A percentile compares a stretch with the other conserved stretches of the same genome.
Evolutionary conservation across 805 yeast genomes (phyloP).

Genomic region (Brettanomyces custersianus): DNA sequence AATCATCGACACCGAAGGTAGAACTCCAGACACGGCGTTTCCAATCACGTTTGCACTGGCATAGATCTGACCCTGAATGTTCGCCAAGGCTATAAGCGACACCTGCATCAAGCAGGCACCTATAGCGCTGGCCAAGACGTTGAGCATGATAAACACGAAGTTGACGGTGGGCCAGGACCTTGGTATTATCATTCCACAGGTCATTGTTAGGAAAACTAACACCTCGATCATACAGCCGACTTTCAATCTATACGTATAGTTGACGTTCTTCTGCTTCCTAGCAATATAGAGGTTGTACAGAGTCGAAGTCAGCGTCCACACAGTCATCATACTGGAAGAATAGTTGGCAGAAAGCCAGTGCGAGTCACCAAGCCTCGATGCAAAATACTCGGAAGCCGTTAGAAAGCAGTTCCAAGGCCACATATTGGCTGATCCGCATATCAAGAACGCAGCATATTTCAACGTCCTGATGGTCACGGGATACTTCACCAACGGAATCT

Average conservation of each 20-base stretch:
- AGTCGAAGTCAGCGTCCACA: conserved; percentile 64
- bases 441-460: conserved; percentile 51
- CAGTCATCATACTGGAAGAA: conserved; percentile 82
- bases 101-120: conserved; percentile 84
- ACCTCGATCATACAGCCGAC: conserved; percentile 54
- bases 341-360: conserved; percentile 48
- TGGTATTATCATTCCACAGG: conserved; percentile 30
- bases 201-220: conserved; percentile 48
- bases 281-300: conserved; percentile 53
- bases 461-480: conserved; percentile 15
- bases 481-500: conserved; percentile 9
- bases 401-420: conserved; percentile 98
- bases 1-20: conserved; percentile 70
- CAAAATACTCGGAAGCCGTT: conserved; percentile 77
- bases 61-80: conserved; percentile 62
- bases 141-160: conserved; percentile 47
- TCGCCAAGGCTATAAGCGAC: conserved; percentile 82
- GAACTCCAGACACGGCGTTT: conserved; percentile 88
- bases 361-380: conserved; percentile 44
- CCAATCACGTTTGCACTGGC: conserved; percentile 94
- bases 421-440: conserved; percentile 68
- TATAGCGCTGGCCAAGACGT: conserved; percentile 56
- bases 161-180: conserved; percentile 27
- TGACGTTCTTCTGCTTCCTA: conserved; percentile 51
- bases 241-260: conserved; percentile 48